Base-by-base conservation (phyloP, 495 filamentous ascomycete species). In the Daldinia childiae region DNA sequence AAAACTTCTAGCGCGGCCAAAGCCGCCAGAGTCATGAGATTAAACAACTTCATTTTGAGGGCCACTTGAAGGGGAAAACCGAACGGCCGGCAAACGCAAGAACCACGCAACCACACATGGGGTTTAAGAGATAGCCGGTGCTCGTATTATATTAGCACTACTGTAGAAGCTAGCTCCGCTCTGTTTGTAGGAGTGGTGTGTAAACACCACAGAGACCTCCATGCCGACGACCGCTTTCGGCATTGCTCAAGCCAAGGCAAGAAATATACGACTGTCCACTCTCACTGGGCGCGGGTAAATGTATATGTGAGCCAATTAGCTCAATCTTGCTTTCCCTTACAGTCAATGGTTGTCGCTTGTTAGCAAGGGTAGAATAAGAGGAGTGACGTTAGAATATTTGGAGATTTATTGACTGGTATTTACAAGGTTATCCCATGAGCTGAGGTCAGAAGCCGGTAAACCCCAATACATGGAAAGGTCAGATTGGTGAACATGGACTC, bases 261-360 rank as follows among this genome's bases (percentile, higher is more conserved):
- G 17, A 50, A 68, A 71, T 70, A 66, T 69, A 72, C 50, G 32
- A 41, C 12, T 43, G 26, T 32, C 61, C 55, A 72, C 55, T 63
- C 30, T 62, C 43, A 63, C 62, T 45, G 45, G 51, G 34, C 36
- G 34, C 71, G 71, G 71, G 54, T 74, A 74, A 74, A 74, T 71
- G 56, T 58, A 29, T 56, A 58, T 29, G 59, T 64, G 43, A 60
- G 34, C 51, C 52, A 66, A 65, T 58, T 51, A 66, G 34, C 29
- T 26, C 6, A 17, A 52, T 34, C 56, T 48, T 58, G 55, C 32
- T 30, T 39, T 65, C 12, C 56, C 38, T 61, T 29, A 38, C 29
- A 32, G 24, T 50, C 15, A 27, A 55, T 15, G 34, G 6, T 50
- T 43, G 45, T 14, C 12, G 17, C 29, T 19, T 39, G 56, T 48